phyloP scores from a whole-genome alignment of 2,329 filamentous ascomycete species.

The Fusarium sp. region DNA sequence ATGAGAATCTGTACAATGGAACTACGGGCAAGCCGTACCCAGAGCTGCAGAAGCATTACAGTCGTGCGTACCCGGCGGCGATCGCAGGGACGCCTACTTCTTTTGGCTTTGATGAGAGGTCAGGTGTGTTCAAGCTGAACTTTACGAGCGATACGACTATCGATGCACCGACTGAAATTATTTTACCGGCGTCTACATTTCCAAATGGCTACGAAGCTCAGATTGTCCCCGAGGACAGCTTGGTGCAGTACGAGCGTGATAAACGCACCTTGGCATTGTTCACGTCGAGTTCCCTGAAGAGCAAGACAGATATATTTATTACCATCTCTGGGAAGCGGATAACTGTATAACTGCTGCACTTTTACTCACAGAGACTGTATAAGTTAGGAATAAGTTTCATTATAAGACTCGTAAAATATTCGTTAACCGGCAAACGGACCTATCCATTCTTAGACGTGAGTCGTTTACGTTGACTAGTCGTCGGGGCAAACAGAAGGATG shows the following conservation, averaged over 20 bases:
- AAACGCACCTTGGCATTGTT: background rate
- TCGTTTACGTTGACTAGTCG: too few relatives aligned
- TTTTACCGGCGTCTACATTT: accelerated
- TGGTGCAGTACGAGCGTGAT: background rate
- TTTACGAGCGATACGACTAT: accelerated
- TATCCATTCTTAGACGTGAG: too few relatives aligned
- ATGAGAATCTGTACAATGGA: background rate
- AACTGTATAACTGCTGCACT: too few relatives aligned
- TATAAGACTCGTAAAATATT: too few relatives aligned
- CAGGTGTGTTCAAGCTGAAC: accelerated
- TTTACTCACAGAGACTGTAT: too few relatives aligned
- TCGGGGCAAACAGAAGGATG: too few relatives aligned
- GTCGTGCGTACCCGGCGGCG: background rate
- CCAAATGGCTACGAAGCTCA: accelerated
- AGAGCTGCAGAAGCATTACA: background rate
- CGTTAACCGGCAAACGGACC: too few relatives aligned
- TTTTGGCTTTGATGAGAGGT: accelerated
- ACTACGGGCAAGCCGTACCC: background rate
- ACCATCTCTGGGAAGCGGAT: background rate
- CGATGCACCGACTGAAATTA: accelerated
- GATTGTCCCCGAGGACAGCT: background rate
- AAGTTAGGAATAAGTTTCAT: too few relatives aligned
- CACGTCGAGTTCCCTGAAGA: accelerated
- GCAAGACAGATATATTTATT: background rate
- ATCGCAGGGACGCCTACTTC: accelerated